Conservation (phyloP, 257 asterid genomes). For the Solanum medicagineum region DNA sequence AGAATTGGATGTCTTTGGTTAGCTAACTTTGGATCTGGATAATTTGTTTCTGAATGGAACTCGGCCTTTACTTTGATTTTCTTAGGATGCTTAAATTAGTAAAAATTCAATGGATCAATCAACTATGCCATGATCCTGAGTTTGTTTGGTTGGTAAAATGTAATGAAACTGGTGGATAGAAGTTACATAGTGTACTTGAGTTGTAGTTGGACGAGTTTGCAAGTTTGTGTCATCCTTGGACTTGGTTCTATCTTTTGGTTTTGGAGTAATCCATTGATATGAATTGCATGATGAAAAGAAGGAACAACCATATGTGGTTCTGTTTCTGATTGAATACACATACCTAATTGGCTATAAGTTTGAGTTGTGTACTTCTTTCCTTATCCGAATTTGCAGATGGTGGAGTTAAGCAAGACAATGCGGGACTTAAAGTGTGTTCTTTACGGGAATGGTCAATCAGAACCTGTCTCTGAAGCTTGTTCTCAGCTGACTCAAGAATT, state of each 20-base stretch:
- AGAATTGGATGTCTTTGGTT: not conserved
- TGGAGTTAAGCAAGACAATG: conserved; percentile 37
- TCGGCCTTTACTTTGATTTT: not conserved
- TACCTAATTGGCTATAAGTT: not conserved
- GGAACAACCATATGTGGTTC: not conserved
- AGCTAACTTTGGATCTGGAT: not conserved
- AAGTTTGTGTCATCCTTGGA: not conserved
- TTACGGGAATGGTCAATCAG: conserved; percentile 51
- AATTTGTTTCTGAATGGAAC: not conserved
- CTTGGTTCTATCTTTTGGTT: not conserved
- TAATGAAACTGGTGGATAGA: not conserved
- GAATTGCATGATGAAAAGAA: not conserved
- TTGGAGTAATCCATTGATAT: not conserved
- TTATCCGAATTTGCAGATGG: conserved; percentile 15
- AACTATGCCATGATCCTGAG: not conserved
- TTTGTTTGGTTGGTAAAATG: not conserved
- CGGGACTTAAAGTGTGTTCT: conserved; percentile 48
- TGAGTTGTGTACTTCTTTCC: not conserved
- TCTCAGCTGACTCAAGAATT: conserved; percentile 58
- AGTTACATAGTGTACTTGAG: not conserved
- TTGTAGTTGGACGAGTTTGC: not conserved
- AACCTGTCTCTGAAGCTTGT: conserved; percentile 53
- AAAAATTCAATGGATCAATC: not conserved
- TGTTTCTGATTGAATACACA: not conserved
- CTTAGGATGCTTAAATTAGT: not conserved